Evolutionary conservation across 179 eudicot species (phyloP).

Genomic region (Corrigiola litoralis): DNA sequence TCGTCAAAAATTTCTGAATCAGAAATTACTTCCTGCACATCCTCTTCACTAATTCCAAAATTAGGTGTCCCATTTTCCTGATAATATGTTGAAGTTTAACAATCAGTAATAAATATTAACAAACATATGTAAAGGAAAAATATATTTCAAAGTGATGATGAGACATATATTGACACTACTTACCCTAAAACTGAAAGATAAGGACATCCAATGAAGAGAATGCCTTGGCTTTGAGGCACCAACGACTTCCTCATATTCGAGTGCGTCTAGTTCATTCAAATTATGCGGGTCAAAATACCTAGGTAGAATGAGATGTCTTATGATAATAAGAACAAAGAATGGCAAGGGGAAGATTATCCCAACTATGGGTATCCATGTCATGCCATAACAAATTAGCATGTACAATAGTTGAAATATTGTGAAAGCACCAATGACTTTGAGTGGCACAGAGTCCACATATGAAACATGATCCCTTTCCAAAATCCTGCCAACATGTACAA

Average conservation of each 20-base stretch:
- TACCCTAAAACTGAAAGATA: conserved; percentile 18
- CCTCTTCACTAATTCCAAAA: conserved; percentile 12
- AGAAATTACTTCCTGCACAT: conserved; percentile 10
- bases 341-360: conserved; percentile 47
- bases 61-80: conserved; percentile 12
- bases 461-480: conserved; percentile 39
- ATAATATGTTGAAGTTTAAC: neutral
- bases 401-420: conserved; percentile 37
- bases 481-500: conserved; percentile 25
- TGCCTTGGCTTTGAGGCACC: conserved; percentile 12
- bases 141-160: neutral
- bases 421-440: conserved; percentile 26
- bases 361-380: conserved; percentile 50
- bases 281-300: conserved; percentile 23
- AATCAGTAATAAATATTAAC: neutral
- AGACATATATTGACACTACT: neutral
- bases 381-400: conserved; percentile 36
- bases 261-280: conserved; percentile 43
- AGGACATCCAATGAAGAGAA: conserved; percentile 12
- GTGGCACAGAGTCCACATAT: conserved; percentile 39
- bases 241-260: conserved; percentile 39
- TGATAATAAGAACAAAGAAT: conserved; percentile 31
- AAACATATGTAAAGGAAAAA: neutral
- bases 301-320: conserved; percentile 35
- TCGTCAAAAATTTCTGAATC: conserved; percentile 42